Conservation (phyloP, 2,329 filamentous ascomycete genomes). For the Akanthomyces uredinophilus region DNA sequence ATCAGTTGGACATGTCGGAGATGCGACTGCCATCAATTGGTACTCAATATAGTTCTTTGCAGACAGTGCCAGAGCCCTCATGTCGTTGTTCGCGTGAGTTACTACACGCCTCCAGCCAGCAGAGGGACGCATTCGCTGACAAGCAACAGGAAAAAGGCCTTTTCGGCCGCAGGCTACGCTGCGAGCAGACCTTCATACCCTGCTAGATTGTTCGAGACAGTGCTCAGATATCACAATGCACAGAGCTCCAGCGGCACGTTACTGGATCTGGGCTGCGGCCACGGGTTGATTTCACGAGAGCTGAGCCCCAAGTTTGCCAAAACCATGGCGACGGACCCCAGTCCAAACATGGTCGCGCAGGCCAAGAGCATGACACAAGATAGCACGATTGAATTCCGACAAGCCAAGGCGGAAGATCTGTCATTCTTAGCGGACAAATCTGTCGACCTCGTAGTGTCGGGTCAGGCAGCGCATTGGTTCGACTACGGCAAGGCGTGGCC, state of each 20-base stretch:
- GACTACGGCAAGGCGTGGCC: slow-evolving; percentile 51
- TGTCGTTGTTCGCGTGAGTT: slow-evolving; percentile 46
- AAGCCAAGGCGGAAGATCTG: slow-evolving; percentile 50
- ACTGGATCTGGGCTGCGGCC: slow-evolving; percentile 60
- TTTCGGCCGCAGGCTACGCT: slow-evolving; percentile 54
- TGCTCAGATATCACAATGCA: slow-evolving; percentile 49
- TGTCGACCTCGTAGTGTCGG: slow-evolving; percentile 47
- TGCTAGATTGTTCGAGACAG: slow-evolving; percentile 44
- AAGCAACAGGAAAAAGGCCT: slow-evolving; percentile 44
- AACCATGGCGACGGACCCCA: slow-evolving; percentile 53
- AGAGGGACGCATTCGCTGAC: neutral
- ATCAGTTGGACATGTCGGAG: neutral
- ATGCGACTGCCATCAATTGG: neutral
- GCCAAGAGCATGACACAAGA: slow-evolving; percentile 37
- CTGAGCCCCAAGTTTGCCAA: slow-evolving; percentile 48
- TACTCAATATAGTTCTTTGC: neutral
- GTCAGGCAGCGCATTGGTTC: slow-evolving; percentile 64
- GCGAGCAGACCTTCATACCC: slow-evolving; percentile 57
- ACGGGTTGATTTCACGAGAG: slow-evolving; percentile 51
- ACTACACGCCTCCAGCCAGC: no score
- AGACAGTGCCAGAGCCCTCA: slow-evolving; percentile 17
- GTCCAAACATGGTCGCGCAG: slow-evolving; percentile 51
- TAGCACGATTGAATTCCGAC: slow-evolving; percentile 43
- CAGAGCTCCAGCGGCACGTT: slow-evolving; percentile 28
- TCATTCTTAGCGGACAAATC: slow-evolving; percentile 42